Evolutionary conservation across 2,329 filamentous ascomycete genomes (phyloP).

Genomic region (Curvularia sp.): DNA sequence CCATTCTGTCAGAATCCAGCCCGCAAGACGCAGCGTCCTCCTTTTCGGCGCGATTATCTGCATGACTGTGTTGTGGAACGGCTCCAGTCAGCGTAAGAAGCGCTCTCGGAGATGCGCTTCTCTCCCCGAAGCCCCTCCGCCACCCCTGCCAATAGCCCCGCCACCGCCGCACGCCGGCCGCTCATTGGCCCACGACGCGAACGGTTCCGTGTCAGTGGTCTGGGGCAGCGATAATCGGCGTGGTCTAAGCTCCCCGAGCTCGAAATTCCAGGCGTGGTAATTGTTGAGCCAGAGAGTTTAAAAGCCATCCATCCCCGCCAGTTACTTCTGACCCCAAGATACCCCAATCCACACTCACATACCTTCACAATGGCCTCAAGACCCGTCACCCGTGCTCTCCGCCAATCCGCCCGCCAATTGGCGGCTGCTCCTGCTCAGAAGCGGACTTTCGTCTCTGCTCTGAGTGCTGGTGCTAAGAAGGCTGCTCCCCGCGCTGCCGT

Average conservation of each 20-base stretch:
- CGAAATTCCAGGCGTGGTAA: constrained; percentile 15
- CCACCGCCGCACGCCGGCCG: not conserved
- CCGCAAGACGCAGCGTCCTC: not conserved
- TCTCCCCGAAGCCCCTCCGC: constrained; percentile 26
- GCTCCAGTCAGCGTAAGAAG: not conserved
- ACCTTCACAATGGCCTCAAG: constrained; percentile 75
- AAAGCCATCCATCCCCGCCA: constrained; percentile 36
- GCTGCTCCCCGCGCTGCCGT: constrained; percentile 56
- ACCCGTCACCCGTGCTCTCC: constrained; percentile 70
- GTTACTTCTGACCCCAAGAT: constrained; percentile 35
- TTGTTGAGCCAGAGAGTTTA: constrained; percentile 25
- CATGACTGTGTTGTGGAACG: constrained; percentile 18
- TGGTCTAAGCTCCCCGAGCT: constrained; percentile 26
- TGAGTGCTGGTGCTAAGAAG: constrained; percentile 54
- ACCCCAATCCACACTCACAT: constrained; percentile 38
- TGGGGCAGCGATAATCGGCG: constrained; percentile 24
- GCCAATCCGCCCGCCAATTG: constrained; percentile 64
- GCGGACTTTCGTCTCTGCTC: constrained; percentile 66
- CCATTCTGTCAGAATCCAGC: not conserved
- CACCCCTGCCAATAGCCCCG: constrained; percentile 17
- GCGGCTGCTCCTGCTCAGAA: constrained; percentile 58
- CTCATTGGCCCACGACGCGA: constrained; percentile 19
- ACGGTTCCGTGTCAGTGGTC: constrained; percentile 8
- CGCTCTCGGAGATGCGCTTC: constrained; percentile 28
- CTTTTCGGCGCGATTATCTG: constrained; percentile 4